phyloP scores from a whole-genome alignment of 805 yeast genomes.

The Wilhelminamyces savonicus region DNA sequence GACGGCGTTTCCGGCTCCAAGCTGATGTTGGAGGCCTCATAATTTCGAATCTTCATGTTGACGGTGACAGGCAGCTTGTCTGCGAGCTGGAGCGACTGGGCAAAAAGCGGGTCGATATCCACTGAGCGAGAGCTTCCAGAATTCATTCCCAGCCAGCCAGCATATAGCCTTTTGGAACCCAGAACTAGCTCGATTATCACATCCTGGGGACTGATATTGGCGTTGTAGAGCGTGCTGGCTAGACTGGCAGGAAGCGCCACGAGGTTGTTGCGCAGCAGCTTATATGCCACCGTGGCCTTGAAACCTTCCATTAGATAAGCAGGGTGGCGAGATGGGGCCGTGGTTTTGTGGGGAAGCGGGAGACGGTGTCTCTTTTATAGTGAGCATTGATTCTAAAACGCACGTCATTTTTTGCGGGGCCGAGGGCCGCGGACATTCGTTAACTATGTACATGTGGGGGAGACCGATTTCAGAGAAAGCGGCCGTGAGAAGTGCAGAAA shows the following conservation, averaged over 20 bases:
- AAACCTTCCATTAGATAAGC: slow-evolving; percentile 36
- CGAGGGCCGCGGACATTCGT: too few species aligned
- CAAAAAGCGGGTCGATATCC: slow-evolving; percentile 67
- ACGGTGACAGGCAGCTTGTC: slow-evolving; percentile 37
- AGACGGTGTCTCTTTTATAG: not conserved
- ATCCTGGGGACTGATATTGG: slow-evolving; percentile 52
- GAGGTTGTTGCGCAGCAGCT: slow-evolving; percentile 40
- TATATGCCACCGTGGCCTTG: slow-evolving; percentile 19
- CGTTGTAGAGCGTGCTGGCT: slow-evolving; percentile 39
- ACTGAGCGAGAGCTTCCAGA: slow-evolving; percentile 26
- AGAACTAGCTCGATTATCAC: slow-evolving; percentile 45
- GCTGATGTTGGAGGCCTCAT: slow-evolving; percentile 55
- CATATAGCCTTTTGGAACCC: slow-evolving; percentile 25
- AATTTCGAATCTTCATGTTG: slow-evolving; percentile 41
- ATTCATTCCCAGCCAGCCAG: slow-evolving; percentile 67
- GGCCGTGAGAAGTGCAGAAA: too few species aligned
- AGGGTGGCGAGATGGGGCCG: not conserved
- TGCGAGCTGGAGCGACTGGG: slow-evolving; percentile 40
- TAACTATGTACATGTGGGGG: too few species aligned
- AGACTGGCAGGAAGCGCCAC: slow-evolving; percentile 49
- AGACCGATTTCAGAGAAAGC: too few species aligned
- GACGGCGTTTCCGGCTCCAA: slow-evolving; percentile 71
- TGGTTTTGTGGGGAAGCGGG: not conserved
- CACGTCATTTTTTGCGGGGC: not conserved
- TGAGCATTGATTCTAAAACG: not conserved